A percentile compares a stretch with the other conserved stretches of the same genome.
Conservation (phyloP, 148 eudicot genomes). For the Pouteria glomerata region DNA sequence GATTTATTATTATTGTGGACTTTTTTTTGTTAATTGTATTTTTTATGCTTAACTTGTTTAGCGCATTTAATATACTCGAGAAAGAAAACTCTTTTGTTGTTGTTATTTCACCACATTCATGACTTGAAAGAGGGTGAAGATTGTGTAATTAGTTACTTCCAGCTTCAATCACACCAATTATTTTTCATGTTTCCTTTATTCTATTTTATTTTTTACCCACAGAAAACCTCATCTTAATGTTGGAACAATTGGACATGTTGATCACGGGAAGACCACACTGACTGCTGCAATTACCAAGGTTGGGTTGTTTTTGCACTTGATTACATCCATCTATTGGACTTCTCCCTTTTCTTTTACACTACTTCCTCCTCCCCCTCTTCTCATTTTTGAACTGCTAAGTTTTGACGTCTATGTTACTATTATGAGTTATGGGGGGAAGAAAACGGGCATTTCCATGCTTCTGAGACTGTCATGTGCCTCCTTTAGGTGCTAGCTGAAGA, state of each 20-base stretch:
- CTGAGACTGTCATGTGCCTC: not conserved
- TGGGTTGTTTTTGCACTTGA: conserved; percentile 3
- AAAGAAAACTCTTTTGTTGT: no score
- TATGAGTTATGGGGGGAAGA: not conserved
- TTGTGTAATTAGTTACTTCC: not conserved
- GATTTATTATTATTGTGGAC: no score
- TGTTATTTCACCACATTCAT: no score
- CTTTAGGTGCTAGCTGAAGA: conserved; percentile 69
- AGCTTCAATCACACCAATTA: not conserved
- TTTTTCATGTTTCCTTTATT: not conserved
- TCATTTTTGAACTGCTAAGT: not conserved
- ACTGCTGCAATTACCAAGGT: conserved; percentile 96
- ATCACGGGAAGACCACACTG: conserved; percentile 91
- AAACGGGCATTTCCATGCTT: not conserved
- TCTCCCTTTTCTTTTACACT: no score
- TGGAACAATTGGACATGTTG: conserved; percentile 94
- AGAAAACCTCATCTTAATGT: conserved; percentile 94
- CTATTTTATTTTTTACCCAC: conserved; percentile 11
- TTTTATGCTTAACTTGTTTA: not conserved
- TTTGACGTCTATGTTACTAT: not conserved
- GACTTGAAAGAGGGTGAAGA: no score
- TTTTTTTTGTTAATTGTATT: not conserved
- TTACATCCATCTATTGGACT: no score
- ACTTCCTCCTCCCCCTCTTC: no score
- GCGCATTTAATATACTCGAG: not conserved